phyloP scores from a whole-genome alignment of 2,329 filamentous ascomycete genomes.

The Cordyceps javanica region DNA sequence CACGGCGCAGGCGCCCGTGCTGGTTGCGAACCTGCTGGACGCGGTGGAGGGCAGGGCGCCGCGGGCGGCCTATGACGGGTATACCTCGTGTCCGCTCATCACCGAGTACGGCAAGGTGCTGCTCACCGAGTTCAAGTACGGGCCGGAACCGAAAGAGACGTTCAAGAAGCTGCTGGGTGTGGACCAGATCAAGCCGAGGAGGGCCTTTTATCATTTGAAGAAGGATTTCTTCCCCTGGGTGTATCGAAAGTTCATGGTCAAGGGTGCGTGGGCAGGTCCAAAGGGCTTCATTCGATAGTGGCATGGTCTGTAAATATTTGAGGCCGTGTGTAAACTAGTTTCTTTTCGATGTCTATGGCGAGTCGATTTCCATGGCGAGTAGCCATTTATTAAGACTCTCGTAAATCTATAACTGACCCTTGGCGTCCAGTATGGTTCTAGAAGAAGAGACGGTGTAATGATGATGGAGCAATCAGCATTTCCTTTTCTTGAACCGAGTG shows the following conservation, averaged over 20 bases:
- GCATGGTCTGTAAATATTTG: no score
- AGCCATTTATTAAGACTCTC: no score
- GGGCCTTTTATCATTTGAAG: slow-evolving; percentile 56
- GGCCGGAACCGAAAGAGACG: slow-evolving; percentile 56
- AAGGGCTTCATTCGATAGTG: slow-evolving; percentile 38
- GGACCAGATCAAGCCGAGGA: slow-evolving; percentile 49
- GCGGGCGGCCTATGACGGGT: slow-evolving; percentile 44
- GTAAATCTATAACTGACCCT: no score
- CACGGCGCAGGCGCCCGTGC: slow-evolving; percentile 43
- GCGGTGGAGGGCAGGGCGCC: slow-evolving; percentile 37
- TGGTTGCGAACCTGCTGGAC: slow-evolving; percentile 42
- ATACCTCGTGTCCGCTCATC: slow-evolving; percentile 48
- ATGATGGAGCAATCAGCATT: no score
- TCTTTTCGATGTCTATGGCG: no score
- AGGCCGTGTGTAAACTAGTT: no score
- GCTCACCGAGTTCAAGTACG: slow-evolving; percentile 61
- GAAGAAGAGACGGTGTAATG: no score
- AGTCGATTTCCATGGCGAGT: no score
- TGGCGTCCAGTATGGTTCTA: no score
- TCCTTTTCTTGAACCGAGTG: no score
- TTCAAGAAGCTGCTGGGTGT: slow-evolving; percentile 47
- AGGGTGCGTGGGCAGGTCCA: slow-evolving; percentile 56
- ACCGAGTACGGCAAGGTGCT: slow-evolving; percentile 57
- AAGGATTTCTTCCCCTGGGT: slow-evolving; percentile 65
- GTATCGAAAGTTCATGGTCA: slow-evolving; percentile 53